Evolutionary conservation across 106 monocot species (phyloP).

Genomic region (Narthecium ossifragum): DNA sequence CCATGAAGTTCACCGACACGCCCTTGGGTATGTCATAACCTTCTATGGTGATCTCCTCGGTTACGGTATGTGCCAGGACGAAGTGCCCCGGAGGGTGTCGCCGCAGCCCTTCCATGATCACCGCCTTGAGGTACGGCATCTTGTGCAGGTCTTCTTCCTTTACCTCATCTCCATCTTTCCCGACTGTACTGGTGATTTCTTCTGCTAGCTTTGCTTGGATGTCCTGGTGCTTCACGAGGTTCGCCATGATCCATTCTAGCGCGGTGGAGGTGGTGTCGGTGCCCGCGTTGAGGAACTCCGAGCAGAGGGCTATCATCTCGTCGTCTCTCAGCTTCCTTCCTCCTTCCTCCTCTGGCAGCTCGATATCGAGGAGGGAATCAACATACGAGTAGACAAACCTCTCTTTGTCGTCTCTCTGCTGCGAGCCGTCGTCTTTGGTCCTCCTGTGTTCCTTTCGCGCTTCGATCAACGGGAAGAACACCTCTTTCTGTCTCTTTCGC

Average conservation of each 20-base stretch:
- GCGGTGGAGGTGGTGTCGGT: constrained; percentile 11
- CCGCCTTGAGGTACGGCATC: no score
- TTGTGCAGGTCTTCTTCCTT: constrained; percentile 22
- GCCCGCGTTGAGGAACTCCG: no score
- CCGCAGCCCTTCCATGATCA: constrained; percentile 16
- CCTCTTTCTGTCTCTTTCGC: constrained; percentile 7
- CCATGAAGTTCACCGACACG: no score
- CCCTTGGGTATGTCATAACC: no score
- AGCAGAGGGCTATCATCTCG: constrained; percentile 19
- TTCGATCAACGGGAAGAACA: constrained; percentile 20
- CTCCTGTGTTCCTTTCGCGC: constrained; percentile 1
- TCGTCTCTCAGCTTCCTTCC: constrained; percentile 6
- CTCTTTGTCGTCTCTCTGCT: no score
- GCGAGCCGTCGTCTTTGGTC: not conserved
- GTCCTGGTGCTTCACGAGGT: no score
- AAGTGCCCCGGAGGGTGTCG: constrained; percentile 24
- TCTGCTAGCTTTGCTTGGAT: constrained; percentile 6
- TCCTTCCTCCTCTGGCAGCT: constrained; percentile 7
- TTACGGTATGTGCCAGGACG: constrained; percentile 12
- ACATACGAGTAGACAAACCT: constrained; percentile 4
- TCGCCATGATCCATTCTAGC: constrained; percentile 28
- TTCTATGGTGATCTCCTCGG: constrained; percentile 24
- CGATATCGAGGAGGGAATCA: no score
- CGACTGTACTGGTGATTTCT: not conserved
- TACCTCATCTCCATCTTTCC: constrained; percentile 3